Evolutionary conservation across 2,329 filamentous ascomycete species (phyloP).

Genomic region (Sclerotinia nivalis): DNA sequence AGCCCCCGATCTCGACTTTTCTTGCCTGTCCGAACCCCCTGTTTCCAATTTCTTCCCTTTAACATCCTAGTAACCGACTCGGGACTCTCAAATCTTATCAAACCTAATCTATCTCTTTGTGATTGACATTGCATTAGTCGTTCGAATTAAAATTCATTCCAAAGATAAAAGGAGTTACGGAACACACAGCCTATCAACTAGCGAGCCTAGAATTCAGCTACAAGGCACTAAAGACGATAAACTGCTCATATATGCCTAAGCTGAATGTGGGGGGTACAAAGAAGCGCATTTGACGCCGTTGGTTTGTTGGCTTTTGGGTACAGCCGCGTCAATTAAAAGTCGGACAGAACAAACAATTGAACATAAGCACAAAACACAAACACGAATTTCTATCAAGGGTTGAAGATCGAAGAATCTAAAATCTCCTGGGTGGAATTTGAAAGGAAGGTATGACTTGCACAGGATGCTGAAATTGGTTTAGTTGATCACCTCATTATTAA

Average conservation of each 20-base stretch:
- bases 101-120: constrained; percentile 10
- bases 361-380: background rate
- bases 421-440: background rate
- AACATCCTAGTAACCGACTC: constrained; percentile 12
- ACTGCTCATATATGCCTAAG: background rate
- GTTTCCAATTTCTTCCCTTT: background rate
- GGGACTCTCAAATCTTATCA: constrained; percentile 4
- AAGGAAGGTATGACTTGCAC: background rate
- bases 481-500: background rate
- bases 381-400: background rate
- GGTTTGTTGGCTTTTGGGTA: background rate
- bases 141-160: background rate
- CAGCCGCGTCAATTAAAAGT: constrained; percentile 13
- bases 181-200: constrained; percentile 1
- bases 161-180: constrained; percentile 3
- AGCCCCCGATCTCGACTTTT: background rate
- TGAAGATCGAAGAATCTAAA: background rate
- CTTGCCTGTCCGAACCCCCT: background rate
- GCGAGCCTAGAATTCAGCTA: constrained; percentile 14
- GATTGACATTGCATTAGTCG: constrained; percentile 18
- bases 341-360: background rate
- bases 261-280: constrained; percentile 14
- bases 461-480: constrained; percentile 5
- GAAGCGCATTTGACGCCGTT: constrained; percentile 24
- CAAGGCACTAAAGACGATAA: constrained; percentile 7